Evolutionary conservation across 2,329 filamentous ascomycete species (phyloP), one percentile per base, ranked within the genome.

Genomic region (Hypoxylon sp.): DNA sequence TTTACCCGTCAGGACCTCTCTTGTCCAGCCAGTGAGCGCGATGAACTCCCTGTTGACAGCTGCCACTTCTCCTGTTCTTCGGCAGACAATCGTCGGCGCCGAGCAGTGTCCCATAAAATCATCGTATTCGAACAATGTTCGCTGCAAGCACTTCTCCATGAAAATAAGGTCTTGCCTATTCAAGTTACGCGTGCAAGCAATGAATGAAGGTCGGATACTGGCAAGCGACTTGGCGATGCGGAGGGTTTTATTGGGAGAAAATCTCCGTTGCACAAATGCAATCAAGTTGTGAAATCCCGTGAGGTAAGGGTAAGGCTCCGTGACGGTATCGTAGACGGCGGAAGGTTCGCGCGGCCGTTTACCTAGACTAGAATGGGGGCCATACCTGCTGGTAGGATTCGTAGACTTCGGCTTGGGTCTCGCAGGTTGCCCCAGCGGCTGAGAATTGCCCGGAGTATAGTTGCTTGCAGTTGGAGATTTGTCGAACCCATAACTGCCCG

Each of bases 71-170:
- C 95, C 95, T 0, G 94, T 97, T 49, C 95, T 88, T 49, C 95
- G 89, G 73, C 93, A 96, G 24, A 98, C 92, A 60, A 99, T 88
- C 0, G 94, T 97, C 0, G 95, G 95, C 3, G 93, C 96, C 39
- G 93, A 93, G 64, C 91, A 93, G 67, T 93, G 89, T 59, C 92
- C 89, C 81, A 97, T 91, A 69, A 96, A 95, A 68, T 97, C 93
- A 74, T 98, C 93, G 72, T 97, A 96, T 75, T 97, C 93, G 73
- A 93, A 93, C 10, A 98, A 83, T 0, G 93, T 96, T 37, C 95
- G 88, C 78, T 99, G 95, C 74, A 98, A 93, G 73, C 92, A 96
- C 79, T 97, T 97, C 77, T 99, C 95, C 91, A 97, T 97, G 77
- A 98, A 97, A 20, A 99, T 89, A 26, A 98, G 82, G 77, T 99